Evolutionary conservation across 371 early-diverging fungal genomes (phyloP), one percentile per base, ranked within the genome.

Genomic region (Lichtheimia hyalospora): DNA sequence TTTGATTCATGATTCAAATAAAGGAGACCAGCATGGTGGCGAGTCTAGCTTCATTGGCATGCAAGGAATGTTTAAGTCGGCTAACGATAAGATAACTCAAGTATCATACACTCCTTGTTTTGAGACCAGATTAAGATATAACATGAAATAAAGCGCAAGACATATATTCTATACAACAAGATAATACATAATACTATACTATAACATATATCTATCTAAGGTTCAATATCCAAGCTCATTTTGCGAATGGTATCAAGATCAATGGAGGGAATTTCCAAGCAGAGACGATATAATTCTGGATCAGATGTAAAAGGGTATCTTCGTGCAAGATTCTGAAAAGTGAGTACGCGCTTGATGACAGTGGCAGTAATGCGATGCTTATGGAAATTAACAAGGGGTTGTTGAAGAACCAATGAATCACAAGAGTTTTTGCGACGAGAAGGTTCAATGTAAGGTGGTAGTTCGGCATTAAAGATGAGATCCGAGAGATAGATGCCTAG

Each of bases 401-500:
- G 78, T 24, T 73, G 69, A n/a, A 77, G 53, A 7, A 74, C 60
- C 2, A 65, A 56, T 14, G 70, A 64, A 10, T 60, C 60, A 25
- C 60, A 68, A 16, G 44, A 52, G 23, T 25, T 24, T 18, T 34
- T 52, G 23, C 18, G 52, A 59, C 21, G 68, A 56, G 16, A 59
- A 57, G 57, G 57, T 25, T 77, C 79, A 8, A 84, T 62, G 51
- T 74, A 83, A 0, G 84, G 67, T 5, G 86, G 85, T 25, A 82
- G 70, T 60, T 89, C 88, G 12, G 83, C 73, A 57, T 88, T 89
- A 62, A 81, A 86, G 1, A 86, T 71, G 4, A 89, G 71, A 43
- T 89, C 89, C 5, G 87, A 87, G 0, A 89, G 66, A 50, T 85
- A 89, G 16, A 89, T 76, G 7, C 82, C 87, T n/a, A 86, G 58